Evolutionary conservation across 2,329 filamentous ascomycete genomes (phyloP).

Genomic region (Diaporthe ilicicola): DNA sequence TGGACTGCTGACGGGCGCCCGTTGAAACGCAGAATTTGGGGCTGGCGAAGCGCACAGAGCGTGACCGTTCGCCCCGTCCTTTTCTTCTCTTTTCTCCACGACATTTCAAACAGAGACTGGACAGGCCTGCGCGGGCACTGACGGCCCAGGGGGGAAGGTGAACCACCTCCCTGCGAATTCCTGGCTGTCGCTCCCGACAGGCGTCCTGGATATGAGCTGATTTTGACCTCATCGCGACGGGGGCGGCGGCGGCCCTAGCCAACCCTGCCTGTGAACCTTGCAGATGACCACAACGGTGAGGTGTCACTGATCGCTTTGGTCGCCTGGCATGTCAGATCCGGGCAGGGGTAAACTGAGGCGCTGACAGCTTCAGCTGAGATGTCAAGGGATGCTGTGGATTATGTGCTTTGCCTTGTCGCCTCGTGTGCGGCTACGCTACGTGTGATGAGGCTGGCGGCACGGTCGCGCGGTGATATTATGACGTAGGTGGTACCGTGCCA

Average conservation of each 20-base stretch:
- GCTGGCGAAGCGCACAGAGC: conserved; percentile 17
- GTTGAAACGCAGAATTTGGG: conserved; percentile 21
- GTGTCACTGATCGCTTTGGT: conserved; percentile 20
- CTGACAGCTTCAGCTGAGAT: conserved; percentile 20
- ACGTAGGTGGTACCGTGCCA: conserved; percentile 1
- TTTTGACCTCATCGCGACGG: conserved; percentile 15
- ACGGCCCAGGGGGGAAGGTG: neutral
- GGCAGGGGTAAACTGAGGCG: conserved; percentile 7
- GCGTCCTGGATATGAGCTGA: conserved; percentile 17
- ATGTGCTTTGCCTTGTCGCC: neutral
- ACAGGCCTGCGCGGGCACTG: neutral
- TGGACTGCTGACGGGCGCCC: conserved; percentile 11
- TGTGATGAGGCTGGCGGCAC: conserved; percentile 15
- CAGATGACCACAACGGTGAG: conserved; percentile 18
- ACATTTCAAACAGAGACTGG: conserved; percentile 13
- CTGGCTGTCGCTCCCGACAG: neutral
- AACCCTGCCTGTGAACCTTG: conserved; percentile 17
- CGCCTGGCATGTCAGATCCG: conserved; percentile 21
- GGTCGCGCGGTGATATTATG: conserved; percentile 12
- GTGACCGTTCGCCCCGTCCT: conserved; percentile 3
- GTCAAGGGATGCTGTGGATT: conserved; percentile 1
- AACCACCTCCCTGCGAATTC: neutral
- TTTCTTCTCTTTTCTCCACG: neutral
- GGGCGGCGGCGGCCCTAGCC: neutral
- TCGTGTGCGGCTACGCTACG: neutral